These are phyloP conservation scores for Candida glucosophila DNA, from an alignment of 1,139 yeast genomes.

Conservation along the genomic window DNA sequence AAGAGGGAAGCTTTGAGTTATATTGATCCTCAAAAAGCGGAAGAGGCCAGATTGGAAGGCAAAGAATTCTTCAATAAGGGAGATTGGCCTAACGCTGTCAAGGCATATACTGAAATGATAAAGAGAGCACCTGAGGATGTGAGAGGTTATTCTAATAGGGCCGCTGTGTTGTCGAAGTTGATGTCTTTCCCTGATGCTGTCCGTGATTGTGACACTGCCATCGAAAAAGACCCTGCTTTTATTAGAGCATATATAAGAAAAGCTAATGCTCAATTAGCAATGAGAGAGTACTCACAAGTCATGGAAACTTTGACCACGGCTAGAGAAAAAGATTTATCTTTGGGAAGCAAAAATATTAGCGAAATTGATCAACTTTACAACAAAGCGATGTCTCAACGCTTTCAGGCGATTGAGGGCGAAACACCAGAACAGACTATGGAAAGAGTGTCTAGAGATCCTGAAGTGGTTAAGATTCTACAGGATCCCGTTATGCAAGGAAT, in stretches of 20 bases:
- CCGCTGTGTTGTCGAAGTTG: conserved; percentile 90
- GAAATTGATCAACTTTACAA: conserved; percentile 81
- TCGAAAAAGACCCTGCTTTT: conserved; percentile 78
- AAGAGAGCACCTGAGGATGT: conserved; percentile 96
- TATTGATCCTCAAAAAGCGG: conserved; percentile 86
- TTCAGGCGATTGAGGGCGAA: conserved; percentile 77
- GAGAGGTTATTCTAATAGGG: conserved; percentile 95
- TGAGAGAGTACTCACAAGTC: conserved; percentile 78
- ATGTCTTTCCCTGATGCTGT: conserved; percentile 97
- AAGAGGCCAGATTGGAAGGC: conserved; percentile 90
- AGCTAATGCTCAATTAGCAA: conserved; percentile 89
- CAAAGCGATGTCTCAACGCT: conserved; percentile 74
- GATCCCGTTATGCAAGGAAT: conserved; percentile 98
- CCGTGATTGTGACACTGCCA: conserved; percentile 84
- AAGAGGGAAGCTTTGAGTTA: conserved; percentile 68
- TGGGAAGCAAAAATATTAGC: conserved; percentile 48
- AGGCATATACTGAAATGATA: conserved; percentile 89
- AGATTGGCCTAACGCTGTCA: conserved; percentile 96
- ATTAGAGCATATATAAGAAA: conserved; percentile 95
- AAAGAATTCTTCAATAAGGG: conserved; percentile 82
- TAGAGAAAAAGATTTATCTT: conserved; percentile 60
- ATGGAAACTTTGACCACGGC: conserved; percentile 78
- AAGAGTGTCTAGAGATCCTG: conserved; percentile 89
- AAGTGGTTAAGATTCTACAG: conserved; percentile 79
- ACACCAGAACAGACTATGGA: conserved; percentile 93